These are phyloP conservation scores for Sugiyamaella marilandica DNA, from an alignment of 805 yeast species.

Conservation along the genomic window DNA sequence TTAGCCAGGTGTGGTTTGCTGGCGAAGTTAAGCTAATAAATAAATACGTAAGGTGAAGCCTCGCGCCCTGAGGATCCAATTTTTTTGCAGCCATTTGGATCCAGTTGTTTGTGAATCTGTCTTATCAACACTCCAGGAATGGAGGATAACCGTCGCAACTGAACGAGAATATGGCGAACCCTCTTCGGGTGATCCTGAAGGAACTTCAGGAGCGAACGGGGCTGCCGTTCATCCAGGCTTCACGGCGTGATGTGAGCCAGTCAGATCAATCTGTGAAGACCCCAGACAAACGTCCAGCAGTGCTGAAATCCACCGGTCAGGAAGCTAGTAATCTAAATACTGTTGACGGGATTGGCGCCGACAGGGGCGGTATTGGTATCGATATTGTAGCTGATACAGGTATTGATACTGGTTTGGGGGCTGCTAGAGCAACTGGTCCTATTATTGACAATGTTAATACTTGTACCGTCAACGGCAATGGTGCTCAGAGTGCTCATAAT, in stretches of 20 bases:
- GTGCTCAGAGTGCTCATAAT: neutral
- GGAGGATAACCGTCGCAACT: neutral
- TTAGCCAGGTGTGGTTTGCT: too few relatives aligned
- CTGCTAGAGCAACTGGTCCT: neutral
- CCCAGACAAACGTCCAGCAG: neutral
- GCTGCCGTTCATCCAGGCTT: neutral
- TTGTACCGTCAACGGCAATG: too few relatives aligned
- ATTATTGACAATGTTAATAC: neutral
- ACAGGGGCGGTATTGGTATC: neutral
- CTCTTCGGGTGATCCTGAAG: conserved; percentile 18
- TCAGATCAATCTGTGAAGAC: neutral
- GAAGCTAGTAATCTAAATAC: neutral
- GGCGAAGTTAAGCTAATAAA: too few relatives aligned
- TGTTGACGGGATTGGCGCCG: too few relatives aligned
- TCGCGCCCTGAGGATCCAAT: too few relatives aligned
- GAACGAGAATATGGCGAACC: conserved; percentile 16
- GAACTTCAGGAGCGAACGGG: conserved; percentile 17
- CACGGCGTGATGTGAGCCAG: neutral
- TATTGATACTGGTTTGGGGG: neutral
- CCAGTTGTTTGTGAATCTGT: too few relatives aligned
- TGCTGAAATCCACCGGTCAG: too few relatives aligned
- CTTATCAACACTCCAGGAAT: neutral
- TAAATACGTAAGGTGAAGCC: too few relatives aligned
- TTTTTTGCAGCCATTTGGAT: too few relatives aligned
- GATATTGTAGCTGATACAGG: neutral